phyloP scores from a whole-genome alignment of 805 yeast species.

The Kazachstania africana region DNA sequence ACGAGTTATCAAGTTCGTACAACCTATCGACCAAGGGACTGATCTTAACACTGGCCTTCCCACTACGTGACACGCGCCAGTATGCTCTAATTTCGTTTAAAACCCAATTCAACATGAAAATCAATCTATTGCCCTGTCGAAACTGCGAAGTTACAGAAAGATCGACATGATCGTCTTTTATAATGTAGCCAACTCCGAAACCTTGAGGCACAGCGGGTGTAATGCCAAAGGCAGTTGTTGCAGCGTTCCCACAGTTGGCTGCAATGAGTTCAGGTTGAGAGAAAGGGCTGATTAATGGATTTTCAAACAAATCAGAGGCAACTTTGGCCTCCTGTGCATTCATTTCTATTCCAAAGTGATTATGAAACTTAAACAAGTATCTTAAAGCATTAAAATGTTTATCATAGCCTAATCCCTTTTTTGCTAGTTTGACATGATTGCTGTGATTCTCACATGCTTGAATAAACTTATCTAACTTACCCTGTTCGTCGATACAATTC shows the following conservation, averaged over 20 bases:
- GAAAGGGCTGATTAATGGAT: slow-evolving; percentile 25
- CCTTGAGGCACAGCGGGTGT: slow-evolving; percentile 87
- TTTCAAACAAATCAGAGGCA: slow-evolving; percentile 38
- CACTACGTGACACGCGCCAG: slow-evolving; percentile 22
- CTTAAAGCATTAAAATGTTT: slow-evolving; percentile 57
- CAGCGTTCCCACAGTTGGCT: slow-evolving; percentile 86
- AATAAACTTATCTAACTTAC: slow-evolving; percentile 29
- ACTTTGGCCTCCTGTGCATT: slow-evolving; percentile 14
- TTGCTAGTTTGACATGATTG: slow-evolving; percentile 36
- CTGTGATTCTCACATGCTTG: slow-evolving; percentile 44
- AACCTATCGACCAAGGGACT: slow-evolving; percentile 20
- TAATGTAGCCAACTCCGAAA: slow-evolving; percentile 84
- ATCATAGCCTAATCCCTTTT: slow-evolving; percentile 59
- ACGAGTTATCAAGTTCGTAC: slow-evolving; percentile 28
- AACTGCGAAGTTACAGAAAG: slow-evolving; percentile 80
- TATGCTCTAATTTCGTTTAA: slow-evolving; percentile 45
- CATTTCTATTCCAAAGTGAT: slow-evolving; percentile 26
- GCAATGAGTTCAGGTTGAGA: slow-evolving; percentile 36
- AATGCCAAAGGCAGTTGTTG: slow-evolving; percentile 74
- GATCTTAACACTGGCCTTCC: slow-evolving; percentile 15
- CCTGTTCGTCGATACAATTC: slow-evolving; percentile 40
- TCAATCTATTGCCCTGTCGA: slow-evolving; percentile 70
- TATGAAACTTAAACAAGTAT: slow-evolving; percentile 36
- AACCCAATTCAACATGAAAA: slow-evolving; percentile 63
- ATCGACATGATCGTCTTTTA: slow-evolving; percentile 68